Evolutionary conservation across 805 yeast genomes (phyloP).

Genomic region (Barnettozyma californica): DNA sequence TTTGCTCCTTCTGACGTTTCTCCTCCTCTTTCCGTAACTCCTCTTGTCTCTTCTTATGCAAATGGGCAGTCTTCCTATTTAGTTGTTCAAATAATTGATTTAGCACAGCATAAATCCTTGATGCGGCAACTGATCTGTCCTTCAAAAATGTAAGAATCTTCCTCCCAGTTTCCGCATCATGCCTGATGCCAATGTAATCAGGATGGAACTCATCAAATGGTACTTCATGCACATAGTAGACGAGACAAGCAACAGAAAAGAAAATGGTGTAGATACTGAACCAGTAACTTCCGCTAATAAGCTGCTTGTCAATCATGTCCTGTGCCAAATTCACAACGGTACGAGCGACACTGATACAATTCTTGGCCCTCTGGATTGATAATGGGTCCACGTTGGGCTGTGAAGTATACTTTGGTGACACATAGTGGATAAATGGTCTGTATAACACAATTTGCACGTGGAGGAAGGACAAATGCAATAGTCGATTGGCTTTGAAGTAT

Average conservation of each 20-base stretch:
- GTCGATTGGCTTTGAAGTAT: slow-evolving; percentile 68
- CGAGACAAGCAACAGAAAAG: slow-evolving; percentile 81
- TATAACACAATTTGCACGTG: slow-evolving; percentile 79
- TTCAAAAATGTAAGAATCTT: slow-evolving; percentile 65
- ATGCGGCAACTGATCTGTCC: slow-evolving; percentile 71
- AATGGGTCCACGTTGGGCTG: slow-evolving; percentile 43
- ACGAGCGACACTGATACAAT: slow-evolving; percentile 80
- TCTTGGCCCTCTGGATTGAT: slow-evolving; percentile 69
- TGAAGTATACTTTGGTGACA: slow-evolving; percentile 47
- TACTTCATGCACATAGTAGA: slow-evolving; percentile 66
- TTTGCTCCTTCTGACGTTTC: slow-evolving; percentile 7
- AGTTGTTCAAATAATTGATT: slow-evolving; percentile 76
- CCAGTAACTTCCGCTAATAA: slow-evolving; percentile 86
- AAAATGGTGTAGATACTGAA: slow-evolving; percentile 85
- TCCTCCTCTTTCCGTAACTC: slow-evolving; percentile 4
- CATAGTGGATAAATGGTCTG: slow-evolving; percentile 83
- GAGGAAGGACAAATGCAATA: slow-evolving; percentile 64
- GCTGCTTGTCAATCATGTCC: slow-evolving; percentile 66
- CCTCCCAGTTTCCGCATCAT: slow-evolving; percentile 80
- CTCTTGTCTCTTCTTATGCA: slow-evolving; percentile 27
- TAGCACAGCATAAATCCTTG: slow-evolving; percentile 72
- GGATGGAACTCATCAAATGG: slow-evolving; percentile 40
- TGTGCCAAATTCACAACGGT: slow-evolving; percentile 76
- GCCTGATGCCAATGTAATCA: slow-evolving; percentile 53
- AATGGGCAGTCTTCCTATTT: slow-evolving; percentile 62